These are phyloP conservation scores for Spergularia azorica DNA, from an alignment of 179 eudicot species.

Conservation along the genomic window DNA sequence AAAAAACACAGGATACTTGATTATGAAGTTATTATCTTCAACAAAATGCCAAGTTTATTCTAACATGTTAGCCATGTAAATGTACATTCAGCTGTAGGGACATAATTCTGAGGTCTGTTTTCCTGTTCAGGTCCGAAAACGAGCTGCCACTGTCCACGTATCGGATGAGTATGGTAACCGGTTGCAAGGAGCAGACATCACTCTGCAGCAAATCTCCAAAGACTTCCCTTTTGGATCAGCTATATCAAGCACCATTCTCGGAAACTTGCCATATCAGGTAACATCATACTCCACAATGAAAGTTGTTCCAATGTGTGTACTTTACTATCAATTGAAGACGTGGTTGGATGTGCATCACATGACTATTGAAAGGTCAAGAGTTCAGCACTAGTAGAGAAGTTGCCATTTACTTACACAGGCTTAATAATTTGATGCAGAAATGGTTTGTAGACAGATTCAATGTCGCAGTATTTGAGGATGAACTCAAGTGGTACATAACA, in stretches of 20 bases:
- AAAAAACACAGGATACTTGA: too few species aligned
- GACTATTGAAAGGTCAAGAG: neutral
- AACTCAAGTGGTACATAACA: conserved; percentile 79
- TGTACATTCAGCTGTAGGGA: too few species aligned
- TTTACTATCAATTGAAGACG: too few species aligned
- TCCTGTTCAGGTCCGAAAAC: conserved; percentile 54
- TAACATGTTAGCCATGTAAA: too few species aligned
- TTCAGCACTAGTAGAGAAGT: too few species aligned
- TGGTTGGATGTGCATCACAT: too few species aligned
- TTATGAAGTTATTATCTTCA: too few species aligned
- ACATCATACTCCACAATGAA: too few species aligned
- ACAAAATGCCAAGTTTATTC: too few species aligned
- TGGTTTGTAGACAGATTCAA: conserved; percentile 81
- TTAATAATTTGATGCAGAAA: conserved; percentile 39
- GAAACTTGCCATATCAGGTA: conserved; percentile 71
- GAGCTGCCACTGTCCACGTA: conserved; percentile 60
- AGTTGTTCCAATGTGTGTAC: too few species aligned
- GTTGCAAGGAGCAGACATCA: conserved; percentile 55
- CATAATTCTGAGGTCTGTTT: neutral
- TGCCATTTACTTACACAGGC: too few species aligned
- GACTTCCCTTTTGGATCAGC: conserved; percentile 85
- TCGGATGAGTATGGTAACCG: conserved; percentile 51
- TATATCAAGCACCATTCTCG: conserved; percentile 56
- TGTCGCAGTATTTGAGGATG: conserved; percentile 80
- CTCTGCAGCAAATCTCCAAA: conserved; percentile 59